Evolutionary conservation across 768 basidiomycete genomes (phyloP).

Genomic region (Thelephora ganbajun): DNA sequence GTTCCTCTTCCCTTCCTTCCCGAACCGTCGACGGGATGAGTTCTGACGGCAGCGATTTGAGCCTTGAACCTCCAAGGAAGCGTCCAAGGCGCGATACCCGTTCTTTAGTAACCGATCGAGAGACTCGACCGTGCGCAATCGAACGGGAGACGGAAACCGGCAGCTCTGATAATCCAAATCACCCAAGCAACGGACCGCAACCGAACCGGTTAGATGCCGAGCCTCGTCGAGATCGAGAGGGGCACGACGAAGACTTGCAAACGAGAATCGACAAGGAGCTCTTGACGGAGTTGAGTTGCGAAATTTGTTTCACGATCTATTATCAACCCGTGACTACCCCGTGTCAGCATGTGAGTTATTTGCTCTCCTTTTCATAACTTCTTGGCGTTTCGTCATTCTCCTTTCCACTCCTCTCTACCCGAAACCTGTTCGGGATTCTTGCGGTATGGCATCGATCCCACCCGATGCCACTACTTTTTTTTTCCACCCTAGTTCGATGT

Average conservation of each 20-base stretch:
- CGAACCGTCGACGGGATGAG: conserved; percentile 14
- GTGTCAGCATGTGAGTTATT: conserved; percentile 74
- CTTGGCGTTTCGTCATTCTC: not conserved
- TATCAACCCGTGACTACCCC: conserved; percentile 85
- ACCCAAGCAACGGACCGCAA: too few species aligned
- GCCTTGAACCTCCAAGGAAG: conserved; percentile 18
- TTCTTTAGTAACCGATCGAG: too few species aligned
- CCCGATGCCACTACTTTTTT: too few species aligned
- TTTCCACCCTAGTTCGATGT: too few species aligned
- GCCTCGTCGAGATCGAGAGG: too few species aligned
- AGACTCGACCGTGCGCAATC: too few species aligned
- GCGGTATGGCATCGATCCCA: too few species aligned
- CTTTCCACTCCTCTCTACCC: not conserved
- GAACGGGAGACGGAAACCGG: conserved; percentile 2
- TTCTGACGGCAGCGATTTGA: conserved; percentile 15
- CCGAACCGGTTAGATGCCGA: not conserved
- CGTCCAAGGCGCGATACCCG: not conserved
- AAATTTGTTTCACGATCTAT: conserved; percentile 79
- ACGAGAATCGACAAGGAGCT: conserved; percentile 46
- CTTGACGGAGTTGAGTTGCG: conserved; percentile 64
- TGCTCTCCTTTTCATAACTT: conserved; percentile 4
- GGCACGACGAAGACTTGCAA: conserved; percentile 11
- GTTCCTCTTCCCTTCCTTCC: conserved; percentile 13
- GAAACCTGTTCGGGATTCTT: too few species aligned
- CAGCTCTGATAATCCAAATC: conserved; percentile 13